A percentile compares a stretch with the other conserved stretches of the same genome.
These are phyloP conservation scores for Physcomitrellopsis africana DNA, from an alignment of 225 moss, liverwort and hornwort genomes.

Conservation along the genomic window DNA sequence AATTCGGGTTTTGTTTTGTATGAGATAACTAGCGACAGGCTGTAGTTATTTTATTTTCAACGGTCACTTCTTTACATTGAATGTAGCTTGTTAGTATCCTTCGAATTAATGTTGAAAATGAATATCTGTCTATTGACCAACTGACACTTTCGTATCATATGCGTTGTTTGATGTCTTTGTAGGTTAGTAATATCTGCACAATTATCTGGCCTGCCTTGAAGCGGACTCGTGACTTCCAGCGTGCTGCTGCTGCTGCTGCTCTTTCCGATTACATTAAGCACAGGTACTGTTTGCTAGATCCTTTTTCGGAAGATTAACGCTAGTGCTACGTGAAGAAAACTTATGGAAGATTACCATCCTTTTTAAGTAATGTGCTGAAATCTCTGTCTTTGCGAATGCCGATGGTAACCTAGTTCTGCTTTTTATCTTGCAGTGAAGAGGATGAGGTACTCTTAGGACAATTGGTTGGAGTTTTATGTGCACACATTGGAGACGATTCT, in stretches of 20 bases:
- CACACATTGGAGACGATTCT: conserved; percentile 96
- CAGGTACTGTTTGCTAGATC: conserved; percentile 52
- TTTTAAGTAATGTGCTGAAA: background rate
- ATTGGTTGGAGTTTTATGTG: conserved; percentile 91
- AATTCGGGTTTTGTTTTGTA: background rate
- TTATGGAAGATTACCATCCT: conserved; percentile 4
- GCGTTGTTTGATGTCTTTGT: conserved; percentile 21
- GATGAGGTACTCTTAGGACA: conserved; percentile 78
- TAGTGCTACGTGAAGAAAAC: conserved; percentile 11
- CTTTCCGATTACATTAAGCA: conserved; percentile 90
- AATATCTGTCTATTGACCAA: background rate
- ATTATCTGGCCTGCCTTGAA: conserved; percentile 92
- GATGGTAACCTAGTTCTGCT: conserved; percentile 12
- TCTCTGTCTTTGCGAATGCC: conserved; percentile 10
- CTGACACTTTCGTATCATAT: conserved; percentile 14
- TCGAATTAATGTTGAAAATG: conserved; percentile 17
- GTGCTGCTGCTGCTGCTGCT: conserved; percentile 94
- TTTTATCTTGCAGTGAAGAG: conserved; percentile 69
- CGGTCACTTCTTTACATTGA: too few species aligned
- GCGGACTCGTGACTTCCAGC: conserved; percentile 83
- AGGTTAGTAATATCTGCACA: conserved; percentile 88
- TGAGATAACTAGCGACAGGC: conserved; percentile 2
- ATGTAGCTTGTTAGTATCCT: background rate
- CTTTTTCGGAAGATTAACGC: conserved; percentile 14
- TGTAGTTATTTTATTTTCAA: background rate